Evolutionary conservation across 805 yeast species (phyloP), one percentile per base, ranked within the genome.

Genomic region (Saccharomycopsis sp.): DNA sequence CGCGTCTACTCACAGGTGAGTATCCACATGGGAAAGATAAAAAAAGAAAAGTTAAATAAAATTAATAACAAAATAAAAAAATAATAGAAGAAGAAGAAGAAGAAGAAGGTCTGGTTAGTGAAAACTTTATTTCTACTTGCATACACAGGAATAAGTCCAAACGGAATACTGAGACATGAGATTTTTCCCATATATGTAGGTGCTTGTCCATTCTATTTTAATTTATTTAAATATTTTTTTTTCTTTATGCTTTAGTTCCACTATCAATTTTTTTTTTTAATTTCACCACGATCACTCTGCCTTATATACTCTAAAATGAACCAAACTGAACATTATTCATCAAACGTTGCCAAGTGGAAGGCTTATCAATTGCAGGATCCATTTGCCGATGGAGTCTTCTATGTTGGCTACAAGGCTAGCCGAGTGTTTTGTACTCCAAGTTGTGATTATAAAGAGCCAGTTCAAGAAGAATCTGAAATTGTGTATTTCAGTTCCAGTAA

Each of bases 371-470:
- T 37, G 21, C 24, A 32, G 35, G 50, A 46, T 27, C 50, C 50
- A 7, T 36, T 17, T 33, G 38, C 47, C n/a, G 50, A 41, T n/a
- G 50, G 50, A 4, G 19, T 42, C 9, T 42, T 35, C 19, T 34
- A 22, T 17, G 45, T 42, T 9, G 45, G 34, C 16, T 24, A 36
- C 33, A 36, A 11, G 6, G 34, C 13, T 11, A 3, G 32, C 4
- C 13, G 13, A 3, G 6, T 23, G 22, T 4, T 24, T 26, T 41
- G 31, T 14, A 13, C 27, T 26, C 35, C 24, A 4, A 34, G 77
- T 55, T 82, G 89, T 59, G 85, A 77, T 45, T 32, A 66, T 67
- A 22, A 62, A 64, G 22, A 62, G 69, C 47, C 65, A 67, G 54
- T 58, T 72, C 53, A 62, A 66, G 64, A 44, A 5, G 52, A 51